Percentiles rank a stretch among this genome's conserved stretches.
Conservation (phyloP, 495 filamentous ascomycete genomes). For the Aspergillus saccharolyticus region DNA sequence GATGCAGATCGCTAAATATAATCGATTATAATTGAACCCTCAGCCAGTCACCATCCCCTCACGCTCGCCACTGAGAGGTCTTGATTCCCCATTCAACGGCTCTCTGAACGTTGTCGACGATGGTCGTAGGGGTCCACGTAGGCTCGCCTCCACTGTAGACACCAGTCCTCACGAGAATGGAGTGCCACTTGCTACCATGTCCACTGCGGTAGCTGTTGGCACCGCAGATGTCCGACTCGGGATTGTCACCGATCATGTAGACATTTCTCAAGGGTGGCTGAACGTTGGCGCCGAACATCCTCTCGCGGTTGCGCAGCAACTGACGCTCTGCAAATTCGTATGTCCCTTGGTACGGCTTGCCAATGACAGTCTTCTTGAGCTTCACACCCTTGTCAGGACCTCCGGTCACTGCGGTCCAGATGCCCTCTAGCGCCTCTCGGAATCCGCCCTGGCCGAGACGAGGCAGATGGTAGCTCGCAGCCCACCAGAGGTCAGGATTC, state of each 20-base stretch:
- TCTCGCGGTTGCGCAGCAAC: conserved; percentile 54
- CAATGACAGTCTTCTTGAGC: conserved; percentile 64
- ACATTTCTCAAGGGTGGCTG: conserved; percentile 55
- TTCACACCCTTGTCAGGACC: conserved; percentile 48
- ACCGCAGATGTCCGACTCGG: conserved; percentile 85
- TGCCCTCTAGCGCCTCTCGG: conserved; percentile 69
- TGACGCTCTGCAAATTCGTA: conserved; percentile 80
- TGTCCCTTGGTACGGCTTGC: conserved; percentile 73
- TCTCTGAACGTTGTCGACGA: conserved; percentile 64
- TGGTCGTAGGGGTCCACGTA: conserved; percentile 48
- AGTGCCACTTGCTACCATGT: conserved; percentile 67
- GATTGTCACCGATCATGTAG: conserved; percentile 98
- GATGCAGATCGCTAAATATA: not conserved
- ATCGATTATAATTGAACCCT: not conserved
- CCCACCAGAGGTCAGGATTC: conserved; percentile 89
- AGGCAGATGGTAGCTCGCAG: conserved; percentile 73
- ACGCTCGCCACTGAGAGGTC: conserved; percentile 36
- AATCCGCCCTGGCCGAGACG: conserved; percentile 93
- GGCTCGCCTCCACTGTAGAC: conserved; percentile 63
- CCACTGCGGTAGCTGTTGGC: conserved; percentile 70
- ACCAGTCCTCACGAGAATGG: conserved; percentile 78
- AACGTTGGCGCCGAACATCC: conserved; percentile 34
- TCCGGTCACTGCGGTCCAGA: conserved; percentile 70
- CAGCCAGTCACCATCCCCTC: not conserved
- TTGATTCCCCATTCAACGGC: conserved; percentile 62